phyloP scores from a whole-genome alignment of 2,329 filamentous ascomycete species.

The Cladosporium sp. region DNA sequence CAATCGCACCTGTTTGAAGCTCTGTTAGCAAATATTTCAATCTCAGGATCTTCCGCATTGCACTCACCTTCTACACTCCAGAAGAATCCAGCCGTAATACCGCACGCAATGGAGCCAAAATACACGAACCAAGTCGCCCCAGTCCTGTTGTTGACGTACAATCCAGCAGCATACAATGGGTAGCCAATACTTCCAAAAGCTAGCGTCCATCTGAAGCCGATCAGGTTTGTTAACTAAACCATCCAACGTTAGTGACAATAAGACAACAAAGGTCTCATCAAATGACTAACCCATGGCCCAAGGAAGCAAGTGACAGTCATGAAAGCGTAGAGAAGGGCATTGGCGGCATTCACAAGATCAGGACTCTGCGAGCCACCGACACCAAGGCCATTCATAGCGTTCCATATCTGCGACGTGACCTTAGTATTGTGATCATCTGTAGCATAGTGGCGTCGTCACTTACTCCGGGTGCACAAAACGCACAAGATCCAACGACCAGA shows the following conservation, averaged over 20 bases:
- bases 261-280: constrained; percentile 14
- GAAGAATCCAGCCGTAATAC: constrained; percentile 46
- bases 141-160: constrained; percentile 47
- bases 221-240: constrained; percentile 31
- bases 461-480: constrained; percentile 9
- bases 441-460: neutral
- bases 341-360: constrained; percentile 65
- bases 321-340: constrained; percentile 66
- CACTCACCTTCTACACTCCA: constrained; percentile 46
- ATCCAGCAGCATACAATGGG: constrained; percentile 43
- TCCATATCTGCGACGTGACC: constrained; percentile 51
- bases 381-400: constrained; percentile 65
- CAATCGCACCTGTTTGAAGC: constrained; percentile 39
- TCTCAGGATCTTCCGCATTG: no score
- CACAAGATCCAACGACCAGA: constrained; percentile 9
- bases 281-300: constrained; percentile 13
- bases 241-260: constrained; percentile 9
- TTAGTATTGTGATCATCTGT: constrained; percentile 22
- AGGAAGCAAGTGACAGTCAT: constrained; percentile 70
- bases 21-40: no score
- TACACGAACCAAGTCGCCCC: constrained; percentile 50
- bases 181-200: constrained; percentile 29
- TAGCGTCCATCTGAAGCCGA: constrained; percentile 27
- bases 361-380: constrained; percentile 64
- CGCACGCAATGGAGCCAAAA: constrained; percentile 45